Percentiles rank a stretch among this genome's conserved stretches.
Evolutionary conservation across 208 protist species (phyloP).

Genomic region (Plasmodiophora brassicae): DNA sequence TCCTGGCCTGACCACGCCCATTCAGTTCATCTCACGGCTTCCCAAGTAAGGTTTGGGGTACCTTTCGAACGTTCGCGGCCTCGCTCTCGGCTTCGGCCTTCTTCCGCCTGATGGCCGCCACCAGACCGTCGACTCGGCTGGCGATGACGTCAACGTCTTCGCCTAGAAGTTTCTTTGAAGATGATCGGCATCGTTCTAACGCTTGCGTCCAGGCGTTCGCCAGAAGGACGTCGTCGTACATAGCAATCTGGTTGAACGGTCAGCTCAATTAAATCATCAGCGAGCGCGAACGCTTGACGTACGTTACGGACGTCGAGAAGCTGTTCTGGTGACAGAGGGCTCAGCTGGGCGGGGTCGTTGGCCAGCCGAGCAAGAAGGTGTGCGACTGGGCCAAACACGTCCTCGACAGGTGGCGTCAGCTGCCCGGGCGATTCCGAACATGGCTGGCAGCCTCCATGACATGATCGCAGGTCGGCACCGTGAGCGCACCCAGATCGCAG

Average conservation of each 20-base stretch:
- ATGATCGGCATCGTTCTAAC: neutral
- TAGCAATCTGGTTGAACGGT: neutral
- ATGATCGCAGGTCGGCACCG: too few species aligned
- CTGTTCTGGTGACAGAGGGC: too few species aligned
- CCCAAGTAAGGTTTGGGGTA: neutral
- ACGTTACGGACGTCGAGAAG: too few species aligned
- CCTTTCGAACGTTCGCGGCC: neutral
- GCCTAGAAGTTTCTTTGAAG: neutral
- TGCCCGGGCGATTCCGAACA: too few species aligned
- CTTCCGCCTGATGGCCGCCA: neutral
- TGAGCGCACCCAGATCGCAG: too few species aligned
- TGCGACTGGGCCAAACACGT: too few species aligned
- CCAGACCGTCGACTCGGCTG: neutral
- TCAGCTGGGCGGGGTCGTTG: too few species aligned
- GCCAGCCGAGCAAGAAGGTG: too few species aligned
- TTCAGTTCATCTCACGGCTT: neutral
- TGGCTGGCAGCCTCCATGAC: too few species aligned
- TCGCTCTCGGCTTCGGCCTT: neutral
- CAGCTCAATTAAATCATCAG: neutral
- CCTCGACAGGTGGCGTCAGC: too few species aligned
- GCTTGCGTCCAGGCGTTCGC: neutral
- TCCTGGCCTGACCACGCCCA: neutral
- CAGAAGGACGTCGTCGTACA: neutral
- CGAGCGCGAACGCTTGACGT: too few species aligned
- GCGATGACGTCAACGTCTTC: neutral